Evolutionary conservation across 2,329 filamentous ascomycete species (phyloP).

Genomic region (Neonectria faginata): DNA sequence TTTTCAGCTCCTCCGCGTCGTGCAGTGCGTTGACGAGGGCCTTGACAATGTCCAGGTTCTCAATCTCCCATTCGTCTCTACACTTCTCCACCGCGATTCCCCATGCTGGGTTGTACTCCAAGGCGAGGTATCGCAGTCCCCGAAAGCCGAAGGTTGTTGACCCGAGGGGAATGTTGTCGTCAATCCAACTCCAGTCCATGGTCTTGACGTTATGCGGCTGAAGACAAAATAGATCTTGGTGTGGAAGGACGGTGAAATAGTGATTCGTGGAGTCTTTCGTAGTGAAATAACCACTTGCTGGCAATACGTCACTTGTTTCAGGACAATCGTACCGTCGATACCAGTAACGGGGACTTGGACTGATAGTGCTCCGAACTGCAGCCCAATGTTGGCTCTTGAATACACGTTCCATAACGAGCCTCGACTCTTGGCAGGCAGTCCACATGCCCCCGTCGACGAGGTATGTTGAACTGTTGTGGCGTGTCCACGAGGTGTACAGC

Average conservation of each 20-base stretch:
- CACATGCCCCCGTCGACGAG: background rate
- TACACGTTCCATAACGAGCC: background rate
- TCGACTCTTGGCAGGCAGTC: conserved; percentile 1
- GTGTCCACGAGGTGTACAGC: background rate
- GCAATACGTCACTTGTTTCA: background rate
- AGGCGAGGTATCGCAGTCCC: background rate
- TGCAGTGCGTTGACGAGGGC: background rate
- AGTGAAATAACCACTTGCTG: background rate
- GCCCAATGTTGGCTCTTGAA: background rate
- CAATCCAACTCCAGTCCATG: background rate
- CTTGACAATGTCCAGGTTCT: background rate
- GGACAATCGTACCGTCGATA: background rate
- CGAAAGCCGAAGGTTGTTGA: background rate
- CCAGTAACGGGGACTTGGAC: background rate
- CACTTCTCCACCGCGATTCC: background rate
- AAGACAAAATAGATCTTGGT: background rate
- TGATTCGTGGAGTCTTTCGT: too few species aligned
- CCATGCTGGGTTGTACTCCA: background rate
- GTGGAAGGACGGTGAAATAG: background rate
- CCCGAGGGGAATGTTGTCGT: background rate
- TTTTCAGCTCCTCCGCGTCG: background rate
- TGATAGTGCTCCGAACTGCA: background rate
- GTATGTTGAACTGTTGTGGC: conserved; percentile 1
- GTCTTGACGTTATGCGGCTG: conserved; percentile 1
- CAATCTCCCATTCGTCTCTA: background rate